Evolutionary conservation across 2,329 filamentous ascomycete species (phyloP), one percentile per base, ranked within the genome.

Genomic region (Xylaria sp.): DNA sequence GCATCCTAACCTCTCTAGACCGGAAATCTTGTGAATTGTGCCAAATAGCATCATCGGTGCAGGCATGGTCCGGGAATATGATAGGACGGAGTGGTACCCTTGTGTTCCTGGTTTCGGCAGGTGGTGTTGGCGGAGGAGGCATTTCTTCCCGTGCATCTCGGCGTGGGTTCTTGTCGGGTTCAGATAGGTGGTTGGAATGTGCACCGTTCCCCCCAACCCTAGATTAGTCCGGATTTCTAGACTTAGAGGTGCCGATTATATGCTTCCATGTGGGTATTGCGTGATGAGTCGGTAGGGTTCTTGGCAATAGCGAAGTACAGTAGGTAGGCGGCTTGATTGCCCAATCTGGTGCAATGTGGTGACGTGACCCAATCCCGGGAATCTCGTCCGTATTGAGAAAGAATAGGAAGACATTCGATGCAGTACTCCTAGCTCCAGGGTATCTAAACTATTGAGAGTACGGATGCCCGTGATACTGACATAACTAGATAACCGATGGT

Each of bases 41-140:
- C 51, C 54, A 64, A 60, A 64, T 64, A 64, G 58, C 60, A 66
- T 63, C 61, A 64, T 61, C 49, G 31, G 29, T 21, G 37, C 48
- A 8, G 46, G 25, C 23, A 38, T 53, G 9, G 49, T 31, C 33
- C 29, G 35, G 25, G n/a, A 25, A 54, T 54, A n/a, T 62, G 61
- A 64, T 64, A 58, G 51, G 61, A 25, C 46, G 40, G 46, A 35
- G 31, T 55, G 37, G 23, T 38, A 52, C 19, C 57, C 15, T 43
- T 6, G 43, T 27, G 53, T 66, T 66, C 64, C 64, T 43, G 37
- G 54, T 54, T n/a, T 59, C 58, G 64, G 64, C 64, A 66, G 58
- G 61, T 66, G 55, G 52, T 64, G 58, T 17, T 56, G 49, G 46
- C 17, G 19, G 35, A 49, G 43, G 48, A 52, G 25, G 33, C 29